These are phyloP conservation scores for Cyberlindnera maclurae DNA, from an alignment of 805 yeast species.

Conservation along the genomic window DNA sequence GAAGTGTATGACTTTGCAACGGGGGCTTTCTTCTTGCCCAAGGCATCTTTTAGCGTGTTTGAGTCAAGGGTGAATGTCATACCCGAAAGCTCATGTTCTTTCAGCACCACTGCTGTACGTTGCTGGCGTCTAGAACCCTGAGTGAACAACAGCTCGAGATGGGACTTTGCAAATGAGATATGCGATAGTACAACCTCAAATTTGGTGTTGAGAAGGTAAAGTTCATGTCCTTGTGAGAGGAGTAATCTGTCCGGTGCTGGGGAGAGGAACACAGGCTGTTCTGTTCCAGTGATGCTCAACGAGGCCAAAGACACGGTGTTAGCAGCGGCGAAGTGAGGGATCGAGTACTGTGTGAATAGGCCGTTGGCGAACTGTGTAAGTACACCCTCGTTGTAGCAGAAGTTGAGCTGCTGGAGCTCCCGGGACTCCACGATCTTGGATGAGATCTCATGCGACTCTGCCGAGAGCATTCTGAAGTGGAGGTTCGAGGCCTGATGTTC, in stretches of 20 bases:
- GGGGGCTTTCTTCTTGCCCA: constrained; percentile 42
- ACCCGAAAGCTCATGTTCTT: constrained; percentile 22
- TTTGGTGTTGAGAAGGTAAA: constrained; percentile 32
- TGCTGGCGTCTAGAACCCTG: constrained; percentile 6
- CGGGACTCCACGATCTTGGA: constrained; percentile 21
- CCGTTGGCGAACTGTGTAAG: constrained; percentile 17
- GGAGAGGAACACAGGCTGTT: constrained; percentile 15
- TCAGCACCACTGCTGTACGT: constrained; percentile 7
- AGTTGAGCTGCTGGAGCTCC: constrained; percentile 6
- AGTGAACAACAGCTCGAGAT: constrained; percentile 10
- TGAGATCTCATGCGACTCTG: constrained; percentile 17
- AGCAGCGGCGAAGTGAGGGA: constrained; percentile 19
- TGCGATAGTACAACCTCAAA: constrained; percentile 21
- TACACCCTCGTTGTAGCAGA: constrained; percentile 16
- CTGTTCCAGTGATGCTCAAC: not conserved
- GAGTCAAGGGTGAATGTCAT: constrained; percentile 51
- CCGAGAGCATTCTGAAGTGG: constrained; percentile 16
- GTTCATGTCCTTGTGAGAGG: constrained; percentile 18
- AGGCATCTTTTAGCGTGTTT: constrained; percentile 59
- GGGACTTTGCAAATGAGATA: constrained; percentile 13
- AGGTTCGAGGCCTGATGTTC: constrained; percentile 12
- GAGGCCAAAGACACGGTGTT: constrained; percentile 10
- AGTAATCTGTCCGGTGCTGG: constrained; percentile 23
- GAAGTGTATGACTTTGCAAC: constrained; percentile 10
- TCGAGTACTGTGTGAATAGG: constrained; percentile 10